phyloP scores from a whole-genome alignment of 495 filamentous ascomycete genomes.

The Tuber aestivum region DNA sequence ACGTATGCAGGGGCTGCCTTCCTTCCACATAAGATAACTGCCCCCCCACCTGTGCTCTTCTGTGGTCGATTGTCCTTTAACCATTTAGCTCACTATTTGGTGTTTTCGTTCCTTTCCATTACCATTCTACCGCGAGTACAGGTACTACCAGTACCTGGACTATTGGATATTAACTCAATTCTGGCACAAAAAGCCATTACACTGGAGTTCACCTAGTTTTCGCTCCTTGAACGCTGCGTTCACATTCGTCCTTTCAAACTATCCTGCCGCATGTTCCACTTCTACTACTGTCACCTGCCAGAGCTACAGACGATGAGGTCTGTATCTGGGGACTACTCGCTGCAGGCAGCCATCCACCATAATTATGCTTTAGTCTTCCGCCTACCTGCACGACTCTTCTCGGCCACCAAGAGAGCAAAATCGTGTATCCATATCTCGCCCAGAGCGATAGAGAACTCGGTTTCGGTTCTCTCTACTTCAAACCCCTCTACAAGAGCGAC shows the following conservation, averaged over 20 bases:
- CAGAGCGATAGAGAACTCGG: background rate
- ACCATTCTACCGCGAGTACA: background rate
- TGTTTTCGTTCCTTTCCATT: background rate
- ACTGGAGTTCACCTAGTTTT: background rate
- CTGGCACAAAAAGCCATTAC: background rate
- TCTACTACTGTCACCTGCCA: background rate
- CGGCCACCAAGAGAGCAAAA: background rate
- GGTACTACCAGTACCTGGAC: background rate
- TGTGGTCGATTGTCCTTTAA: background rate
- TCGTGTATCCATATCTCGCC: background rate
- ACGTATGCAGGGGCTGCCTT: too few relatives aligned
- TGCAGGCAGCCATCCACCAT: background rate
- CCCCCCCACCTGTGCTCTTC: too few relatives aligned
- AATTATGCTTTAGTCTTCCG: background rate
- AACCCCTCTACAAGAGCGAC: background rate
- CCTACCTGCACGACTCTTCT: background rate
- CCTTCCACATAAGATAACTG: too few relatives aligned
- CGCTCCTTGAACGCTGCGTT: background rate
- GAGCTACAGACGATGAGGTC: background rate
- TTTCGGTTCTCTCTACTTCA: background rate
- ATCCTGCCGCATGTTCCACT: background rate
- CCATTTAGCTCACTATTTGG: background rate
- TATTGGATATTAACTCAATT: background rate
- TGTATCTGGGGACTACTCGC: background rate
- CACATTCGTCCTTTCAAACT: background rate